Base-by-base conservation (phyloP, 495 filamentous ascomycete species). In the Aspergillus olivimuriae region DNA sequence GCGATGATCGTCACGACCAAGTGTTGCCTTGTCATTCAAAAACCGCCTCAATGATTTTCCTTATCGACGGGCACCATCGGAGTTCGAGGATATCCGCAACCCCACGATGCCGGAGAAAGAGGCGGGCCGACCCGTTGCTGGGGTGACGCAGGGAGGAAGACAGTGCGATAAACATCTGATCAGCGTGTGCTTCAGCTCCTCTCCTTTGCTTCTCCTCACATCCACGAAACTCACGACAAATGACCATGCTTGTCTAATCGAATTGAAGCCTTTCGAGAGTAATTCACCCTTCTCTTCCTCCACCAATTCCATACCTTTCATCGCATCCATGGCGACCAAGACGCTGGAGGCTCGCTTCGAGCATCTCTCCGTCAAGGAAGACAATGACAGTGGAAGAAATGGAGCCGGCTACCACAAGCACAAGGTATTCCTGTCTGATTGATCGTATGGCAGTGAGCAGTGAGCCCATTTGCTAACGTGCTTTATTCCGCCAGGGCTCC, bases 301-400 rank as follows among this genome's bases (percentile, higher is more conserved):
- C 32, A 37, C 35, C 18, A 41, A 18, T 17, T 28, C 33, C n/a
- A 12, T 17, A 44, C 37, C 42, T 42, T 35, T 34, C 16, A 16
- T 39, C 41, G 35, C 39, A 14, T 50, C 23, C 14, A 82, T 82
- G 79, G 66, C 77, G 28, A 73, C 76, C 28, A 75, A 76, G 51
- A 73, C 73, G 31, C 62, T 94, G 11, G 88, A 94, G 58, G 69
- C 84, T 68, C 83, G 85, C 39, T 83, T 94, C 56, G 87, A 89
- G 76, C 81, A 78, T 51, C 68, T 92, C 60, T 81, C 86, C 14
- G 82, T 94, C 26, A 84, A 82, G 50, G 87, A 89, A 55, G 88
- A 91, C 55, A 87, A 86, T 51, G 83, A 86, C 5, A 65, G 63
- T 32, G 60, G 63, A 26, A 68, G 74, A 48, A 69, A 61, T 34